Evolutionary conservation across 1,284 basidiomycete species (phyloP).

Genomic region (Schizopora paradoxa): DNA sequence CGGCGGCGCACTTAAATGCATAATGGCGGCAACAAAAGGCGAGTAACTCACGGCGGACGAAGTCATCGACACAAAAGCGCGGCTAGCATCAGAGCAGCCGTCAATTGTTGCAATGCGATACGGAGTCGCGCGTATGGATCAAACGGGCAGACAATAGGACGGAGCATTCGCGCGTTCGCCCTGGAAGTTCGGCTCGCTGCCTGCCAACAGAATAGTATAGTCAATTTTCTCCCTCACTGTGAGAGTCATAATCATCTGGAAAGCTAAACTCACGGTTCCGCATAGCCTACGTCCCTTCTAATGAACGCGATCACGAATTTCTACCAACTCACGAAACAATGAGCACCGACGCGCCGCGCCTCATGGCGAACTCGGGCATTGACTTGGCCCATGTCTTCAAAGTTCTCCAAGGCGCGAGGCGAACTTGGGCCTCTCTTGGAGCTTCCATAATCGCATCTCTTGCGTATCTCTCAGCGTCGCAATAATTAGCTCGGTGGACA

Average conservation of each 20-base stretch:
- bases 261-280: neutral
- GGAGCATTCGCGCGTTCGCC: too few species aligned
- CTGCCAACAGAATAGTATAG: too few species aligned
- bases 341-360: neutral
- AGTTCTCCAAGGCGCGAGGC: too few species aligned
- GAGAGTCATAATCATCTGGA: constrained; percentile 2
- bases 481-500: too few species aligned
- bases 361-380: neutral
- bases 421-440: too few species aligned
- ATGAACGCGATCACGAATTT: neutral
- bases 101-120: neutral
- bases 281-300: neutral
- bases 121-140: neutral
- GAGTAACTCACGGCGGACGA: too few species aligned
- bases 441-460: too few species aligned
- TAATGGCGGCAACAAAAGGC: too few species aligned
- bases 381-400: too few species aligned
- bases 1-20: too few species aligned
- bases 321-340: neutral
- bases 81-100: neutral
- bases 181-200: too few species aligned
- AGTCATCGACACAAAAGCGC: constrained; percentile 1
- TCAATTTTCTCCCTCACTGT: neutral
- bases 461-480: too few species aligned
- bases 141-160: constrained; percentile 2